Conservation (phyloP, 1,139 yeast species). For the Saccharomyces hybrid region DNA sequence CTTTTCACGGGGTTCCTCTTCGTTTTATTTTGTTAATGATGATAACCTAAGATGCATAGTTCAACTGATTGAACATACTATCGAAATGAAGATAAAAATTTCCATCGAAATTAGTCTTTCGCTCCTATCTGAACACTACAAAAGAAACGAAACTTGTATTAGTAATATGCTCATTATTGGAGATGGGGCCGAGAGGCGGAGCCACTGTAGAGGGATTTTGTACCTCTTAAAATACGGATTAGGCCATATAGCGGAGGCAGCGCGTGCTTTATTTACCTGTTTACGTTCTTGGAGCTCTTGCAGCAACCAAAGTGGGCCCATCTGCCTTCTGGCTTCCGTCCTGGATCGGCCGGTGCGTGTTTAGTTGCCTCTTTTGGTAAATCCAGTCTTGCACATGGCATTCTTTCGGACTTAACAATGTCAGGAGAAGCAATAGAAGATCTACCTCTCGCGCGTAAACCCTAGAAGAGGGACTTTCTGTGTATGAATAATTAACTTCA, state of each 20-base stretch:
- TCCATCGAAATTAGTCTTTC: constrained; percentile 35
- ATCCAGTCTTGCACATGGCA: background rate
- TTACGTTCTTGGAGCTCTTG: background rate
- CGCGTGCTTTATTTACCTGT: background rate
- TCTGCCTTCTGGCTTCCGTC: background rate
- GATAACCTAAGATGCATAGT: constrained; percentile 32
- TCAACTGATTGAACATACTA: constrained; percentile 29
- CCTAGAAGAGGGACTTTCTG: background rate
- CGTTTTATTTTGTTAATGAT: constrained; percentile 19
- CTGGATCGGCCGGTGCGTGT: background rate
- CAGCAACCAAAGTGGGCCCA: background rate
- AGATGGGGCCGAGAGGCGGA: background rate
- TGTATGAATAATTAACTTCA: background rate
- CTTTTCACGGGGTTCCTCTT: background rate
- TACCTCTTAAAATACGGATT: background rate
- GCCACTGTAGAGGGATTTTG: background rate
- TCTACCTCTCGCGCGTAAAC: background rate
- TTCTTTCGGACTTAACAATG: background rate
- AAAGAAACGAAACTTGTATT: background rate
- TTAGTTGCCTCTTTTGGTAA: background rate
- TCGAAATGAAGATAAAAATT: constrained; percentile 28
- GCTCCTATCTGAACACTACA: constrained; percentile 33
- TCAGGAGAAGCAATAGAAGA: background rate
- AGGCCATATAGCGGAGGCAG: background rate
- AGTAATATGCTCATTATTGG: background rate